Base-by-base conservation (phyloP, 2,329 filamentous ascomycete genomes). In the Ophiostoma sp. region DNA sequence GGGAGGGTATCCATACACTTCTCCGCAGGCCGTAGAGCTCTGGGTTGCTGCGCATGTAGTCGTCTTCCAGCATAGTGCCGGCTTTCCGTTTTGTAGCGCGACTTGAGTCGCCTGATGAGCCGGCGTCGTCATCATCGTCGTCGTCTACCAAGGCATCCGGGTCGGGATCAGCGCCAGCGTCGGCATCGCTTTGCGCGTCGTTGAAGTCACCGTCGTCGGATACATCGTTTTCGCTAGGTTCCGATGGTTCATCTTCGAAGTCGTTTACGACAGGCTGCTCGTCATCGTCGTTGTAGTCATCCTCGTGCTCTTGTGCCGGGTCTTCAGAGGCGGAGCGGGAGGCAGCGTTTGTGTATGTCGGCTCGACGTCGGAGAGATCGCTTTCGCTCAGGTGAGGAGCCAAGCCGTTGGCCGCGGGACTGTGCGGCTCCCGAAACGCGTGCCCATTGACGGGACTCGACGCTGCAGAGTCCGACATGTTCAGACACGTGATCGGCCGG, bases 11-110 rank as follows among this genome's bases (percentile, higher is more conserved):
- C 27, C 90, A 71, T 88, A 95, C 93, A 81, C 95, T 99, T 81
- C 95, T 87, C 74, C 95, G 88, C 73, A 99, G 83, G 64, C 95
- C 95, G 81, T 98, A 99, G 8, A 99, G 83, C 79, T 97, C 93
- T 62, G 95, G 95, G 75, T 99, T 96, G 75, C 92, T 90, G 74
- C 89, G 85, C 74, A 98, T 97, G 76, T 88, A 93, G 64, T 93
- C 89, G 69, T 95, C 89, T 74, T 95, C 91, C 66, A 89, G 87
- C 49, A 85, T 76, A 6, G 69, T 67, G 76, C 83, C 77, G 72
- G 83, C 79, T 80, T 91, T 90, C 79, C 93, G 89, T 83, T 97
- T 97, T 70, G 83, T 79, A 65, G 84, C 85, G 75, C 87, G 84
- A 71, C 84, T 84, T 60, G 63, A 64, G 41, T 89, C 91, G 74